A percentile compares a stretch with the other conserved stretches of the same genome.
Evolutionary conservation across 2,329 filamentous ascomycete species (phyloP).

Genomic region (Aspergillus pseudoterreus): DNA sequence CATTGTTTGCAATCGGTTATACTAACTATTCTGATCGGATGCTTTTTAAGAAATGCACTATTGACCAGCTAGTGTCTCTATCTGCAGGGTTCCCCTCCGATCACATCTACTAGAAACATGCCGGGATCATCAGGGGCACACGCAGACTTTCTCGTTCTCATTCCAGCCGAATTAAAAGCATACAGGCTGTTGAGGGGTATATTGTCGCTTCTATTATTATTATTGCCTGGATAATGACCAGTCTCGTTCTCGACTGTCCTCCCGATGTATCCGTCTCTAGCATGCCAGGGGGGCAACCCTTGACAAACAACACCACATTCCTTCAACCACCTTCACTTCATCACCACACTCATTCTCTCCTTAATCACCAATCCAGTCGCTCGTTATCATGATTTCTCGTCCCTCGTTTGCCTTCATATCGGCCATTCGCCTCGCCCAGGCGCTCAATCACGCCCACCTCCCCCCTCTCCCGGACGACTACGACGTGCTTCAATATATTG

Average conservation of each 20-base stretch:
- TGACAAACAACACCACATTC: not conserved
- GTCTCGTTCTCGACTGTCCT: too few relatives aligned
- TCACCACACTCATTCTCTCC: not conserved
- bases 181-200: too few relatives aligned
- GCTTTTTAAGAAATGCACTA: too few relatives aligned
- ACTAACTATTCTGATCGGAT: too few relatives aligned
- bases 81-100: not conserved
- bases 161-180: too few relatives aligned
- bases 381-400: slow-evolving; percentile 5
- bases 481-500: slow-evolving; percentile 43
- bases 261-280: not conserved
- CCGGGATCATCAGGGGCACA: not conserved
- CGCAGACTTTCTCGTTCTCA: not conserved
- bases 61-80: not conserved
- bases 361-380: not conserved
- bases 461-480: slow-evolving; percentile 22
- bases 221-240: too few relatives aligned
- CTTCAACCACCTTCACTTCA: not conserved
- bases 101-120: not conserved
- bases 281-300: slow-evolving; percentile 3
- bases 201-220: too few relatives aligned
- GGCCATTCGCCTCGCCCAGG: slow-evolving; percentile 7
- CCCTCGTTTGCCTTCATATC: slow-evolving; percentile 4
- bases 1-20: too few relatives aligned
- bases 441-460: slow-evolving; percentile 11